Evolutionary conservation across 768 basidiomycete genomes (phyloP).

Genomic region (Austroboletus eburneus): DNA sequence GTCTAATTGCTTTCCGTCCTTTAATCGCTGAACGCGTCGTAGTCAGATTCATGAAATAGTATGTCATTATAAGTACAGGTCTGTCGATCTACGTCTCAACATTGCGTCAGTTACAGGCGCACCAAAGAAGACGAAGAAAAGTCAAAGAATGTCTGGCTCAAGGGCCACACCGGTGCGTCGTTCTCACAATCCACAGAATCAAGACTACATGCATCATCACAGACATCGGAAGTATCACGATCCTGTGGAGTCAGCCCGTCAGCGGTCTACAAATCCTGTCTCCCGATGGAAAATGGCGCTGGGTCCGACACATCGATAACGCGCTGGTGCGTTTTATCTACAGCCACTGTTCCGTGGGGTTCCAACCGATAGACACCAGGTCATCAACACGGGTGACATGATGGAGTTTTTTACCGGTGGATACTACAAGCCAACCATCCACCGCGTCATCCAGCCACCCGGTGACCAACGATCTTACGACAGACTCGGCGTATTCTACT

Average conservation of each 20-base stretch:
- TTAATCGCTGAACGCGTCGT: not conserved
- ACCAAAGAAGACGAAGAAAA: constrained; percentile 44
- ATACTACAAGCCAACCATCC: constrained; percentile 54
- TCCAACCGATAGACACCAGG: constrained; percentile 28
- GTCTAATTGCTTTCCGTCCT: not conserved
- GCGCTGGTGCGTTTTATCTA: constrained; percentile 38
- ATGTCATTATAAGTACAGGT: constrained; percentile 8
- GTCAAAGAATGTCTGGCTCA: constrained; percentile 54
- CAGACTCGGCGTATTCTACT: constrained; percentile 56
- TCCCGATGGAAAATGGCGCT: constrained; percentile 50
- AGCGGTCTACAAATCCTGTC: constrained; percentile 54
- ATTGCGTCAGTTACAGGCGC: constrained; percentile 41
- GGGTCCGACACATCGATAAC: constrained; percentile 56
- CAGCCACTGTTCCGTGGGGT: not conserved
- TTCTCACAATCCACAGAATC: not conserved
- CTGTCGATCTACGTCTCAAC: not conserved
- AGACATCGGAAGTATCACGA: constrained; percentile 53
- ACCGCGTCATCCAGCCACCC: constrained; percentile 58
- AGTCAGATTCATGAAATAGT: constrained; percentile 70
- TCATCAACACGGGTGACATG: constrained; percentile 57
- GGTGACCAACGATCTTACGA: constrained; percentile 43
- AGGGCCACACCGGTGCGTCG: constrained; percentile 50
- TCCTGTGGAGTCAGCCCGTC: constrained; percentile 59
- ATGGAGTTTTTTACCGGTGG: constrained; percentile 57
- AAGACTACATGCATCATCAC: constrained; percentile 36